These are phyloP conservation scores for Fragilaria crotonensis DNA, from an alignment of 108 stramenopile species.

Conservation along the genomic window DNA sequence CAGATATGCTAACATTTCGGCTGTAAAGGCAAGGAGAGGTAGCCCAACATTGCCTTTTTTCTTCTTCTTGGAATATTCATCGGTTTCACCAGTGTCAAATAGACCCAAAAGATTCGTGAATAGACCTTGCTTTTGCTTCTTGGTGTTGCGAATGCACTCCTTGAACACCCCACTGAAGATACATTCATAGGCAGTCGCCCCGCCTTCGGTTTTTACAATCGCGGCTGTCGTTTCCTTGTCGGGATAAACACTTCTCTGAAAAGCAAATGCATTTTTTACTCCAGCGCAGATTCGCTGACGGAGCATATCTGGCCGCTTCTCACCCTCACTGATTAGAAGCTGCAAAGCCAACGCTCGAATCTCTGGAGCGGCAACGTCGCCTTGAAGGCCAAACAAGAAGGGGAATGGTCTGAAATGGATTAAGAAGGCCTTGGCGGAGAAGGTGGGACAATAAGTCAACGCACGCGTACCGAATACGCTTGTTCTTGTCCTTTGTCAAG, in stretches of 20 bases:
- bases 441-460: constrained; percentile 74
- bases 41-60: constrained; percentile 26
- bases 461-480: constrained; percentile 46
- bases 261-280: constrained; percentile 58
- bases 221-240: constrained; percentile 48
- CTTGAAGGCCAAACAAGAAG: constrained; percentile 81
- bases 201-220: constrained; percentile 26
- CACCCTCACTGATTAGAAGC: constrained; percentile 67
- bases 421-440: constrained; percentile 84
- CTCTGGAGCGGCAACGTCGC: constrained; percentile 62
- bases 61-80: constrained; percentile 11
- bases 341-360: constrained; percentile 66
- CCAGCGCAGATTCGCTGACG: constrained; percentile 74
- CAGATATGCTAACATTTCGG: constrained; percentile 75
- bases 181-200: constrained; percentile 49
- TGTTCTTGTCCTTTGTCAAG: constrained; percentile 53
- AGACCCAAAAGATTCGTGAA: constrained; percentile 42
- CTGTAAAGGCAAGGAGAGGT: constrained; percentile 57
- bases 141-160: constrained; percentile 59
- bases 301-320: constrained; percentile 83
- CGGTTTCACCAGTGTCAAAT: constrained; percentile 20
- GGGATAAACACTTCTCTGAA: constrained; percentile 60
- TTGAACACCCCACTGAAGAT: constrained; percentile 77
- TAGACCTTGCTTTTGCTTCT: constrained; percentile 64
- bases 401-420: constrained; percentile 83